Evolutionary conservation across 2,329 filamentous ascomycete species (phyloP).

Genomic region (Amylocarpus encephaloides): DNA sequence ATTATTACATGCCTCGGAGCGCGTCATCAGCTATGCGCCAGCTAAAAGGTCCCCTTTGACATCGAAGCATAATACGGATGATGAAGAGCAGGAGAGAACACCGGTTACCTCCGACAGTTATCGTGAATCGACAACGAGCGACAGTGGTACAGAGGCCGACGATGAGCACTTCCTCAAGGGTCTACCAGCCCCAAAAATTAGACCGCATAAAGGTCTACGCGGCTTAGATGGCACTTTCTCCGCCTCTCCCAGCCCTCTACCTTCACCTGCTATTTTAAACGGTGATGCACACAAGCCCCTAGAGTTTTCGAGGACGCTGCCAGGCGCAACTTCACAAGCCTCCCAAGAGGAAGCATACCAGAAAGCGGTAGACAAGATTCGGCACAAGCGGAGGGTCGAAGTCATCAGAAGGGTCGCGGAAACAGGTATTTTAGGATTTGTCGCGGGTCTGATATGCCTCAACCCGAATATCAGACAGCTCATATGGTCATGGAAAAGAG

Average conservation of each 20-base stretch:
- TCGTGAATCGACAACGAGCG: conserved; percentile 54
- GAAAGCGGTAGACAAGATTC: conserved; percentile 32
- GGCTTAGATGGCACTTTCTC: conserved; percentile 51
- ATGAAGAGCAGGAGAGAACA: conserved; percentile 26
- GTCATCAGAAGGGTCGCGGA: conserved; percentile 48
- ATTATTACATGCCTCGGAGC: conserved; percentile 45
- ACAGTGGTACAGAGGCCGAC: conserved; percentile 91
- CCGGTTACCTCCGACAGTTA: conserved; percentile 18
- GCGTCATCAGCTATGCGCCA: conserved; percentile 24
- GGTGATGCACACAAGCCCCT: conserved; percentile 26
- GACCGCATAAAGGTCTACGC: conserved; percentile 71
- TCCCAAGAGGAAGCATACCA: conserved; percentile 17
- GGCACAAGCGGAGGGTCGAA: conserved; percentile 41
- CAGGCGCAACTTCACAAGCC: background rate
- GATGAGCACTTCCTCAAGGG: conserved; percentile 87
- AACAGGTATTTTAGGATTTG: conserved; percentile 42
- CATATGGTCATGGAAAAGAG: conserved; percentile 42
- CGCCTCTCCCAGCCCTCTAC: conserved; percentile 48
- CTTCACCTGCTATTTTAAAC: conserved; percentile 42
- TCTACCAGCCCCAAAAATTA: conserved; percentile 69
- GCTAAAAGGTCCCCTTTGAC: conserved; percentile 21
- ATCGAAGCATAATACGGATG: conserved; percentile 25
- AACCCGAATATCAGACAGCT: conserved; percentile 41
- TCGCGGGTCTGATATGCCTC: conserved; percentile 42
- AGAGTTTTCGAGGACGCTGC: conserved; percentile 7